phyloP scores from a whole-genome alignment of 208 protist genomes.

The Leishmania mexicana region DNA sequence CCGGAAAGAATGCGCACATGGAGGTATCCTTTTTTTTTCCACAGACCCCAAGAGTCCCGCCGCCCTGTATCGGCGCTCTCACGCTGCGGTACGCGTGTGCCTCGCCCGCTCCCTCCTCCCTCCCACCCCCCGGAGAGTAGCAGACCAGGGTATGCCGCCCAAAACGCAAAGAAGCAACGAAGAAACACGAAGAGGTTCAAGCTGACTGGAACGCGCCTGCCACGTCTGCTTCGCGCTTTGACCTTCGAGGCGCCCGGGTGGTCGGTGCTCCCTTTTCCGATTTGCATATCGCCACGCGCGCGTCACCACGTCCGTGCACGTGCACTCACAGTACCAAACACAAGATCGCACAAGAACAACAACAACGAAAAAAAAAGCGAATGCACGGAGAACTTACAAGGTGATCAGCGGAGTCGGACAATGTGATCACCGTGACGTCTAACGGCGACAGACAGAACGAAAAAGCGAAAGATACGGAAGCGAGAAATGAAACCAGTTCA shows the following conservation, averaged over 20 bases:
- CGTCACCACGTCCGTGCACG: not conserved
- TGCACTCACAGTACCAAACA: not conserved
- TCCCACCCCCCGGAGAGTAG: not conserved
- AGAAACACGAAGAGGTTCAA: not conserved
- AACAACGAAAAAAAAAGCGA: not conserved
- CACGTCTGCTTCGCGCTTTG: not conserved
- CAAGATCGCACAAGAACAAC: not conserved
- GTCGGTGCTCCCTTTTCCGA: too few species aligned
- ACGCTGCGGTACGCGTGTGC: not conserved
- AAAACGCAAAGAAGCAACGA: not conserved
- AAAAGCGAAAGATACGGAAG: conserved; percentile 10
- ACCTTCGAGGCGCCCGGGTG: not conserved
- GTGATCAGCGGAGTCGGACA: not conserved
- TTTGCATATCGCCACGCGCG: not conserved
- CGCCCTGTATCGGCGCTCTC: not conserved
- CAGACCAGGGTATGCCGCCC: not conserved
- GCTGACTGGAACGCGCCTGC: not conserved
- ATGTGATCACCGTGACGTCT: not conserved
- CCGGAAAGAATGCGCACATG: not conserved
- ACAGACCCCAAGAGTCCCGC: too few species aligned
- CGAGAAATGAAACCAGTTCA: conserved; percentile 4
- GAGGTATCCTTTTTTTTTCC: too few species aligned
- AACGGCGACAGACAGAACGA: not conserved
- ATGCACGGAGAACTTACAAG: not conserved
- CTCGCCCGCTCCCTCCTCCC: too few species aligned